phyloP scores from a whole-genome alignment of 192 early-diverging fungal species.

The Linnemannia exigua region DNA sequence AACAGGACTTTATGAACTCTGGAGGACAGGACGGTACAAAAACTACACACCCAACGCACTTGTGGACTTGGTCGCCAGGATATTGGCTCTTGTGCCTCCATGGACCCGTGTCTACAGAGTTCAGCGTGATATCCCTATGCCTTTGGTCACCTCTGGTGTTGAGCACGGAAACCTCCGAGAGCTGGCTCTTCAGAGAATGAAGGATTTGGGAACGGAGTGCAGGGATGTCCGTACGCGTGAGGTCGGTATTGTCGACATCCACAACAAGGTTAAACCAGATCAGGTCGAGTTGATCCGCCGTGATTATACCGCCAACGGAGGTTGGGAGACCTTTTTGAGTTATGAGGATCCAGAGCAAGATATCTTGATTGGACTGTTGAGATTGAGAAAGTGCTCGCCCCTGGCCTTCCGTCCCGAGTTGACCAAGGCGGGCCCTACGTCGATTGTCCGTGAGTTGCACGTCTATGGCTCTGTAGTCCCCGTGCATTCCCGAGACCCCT shows the following conservation, averaged over 20 bases:
- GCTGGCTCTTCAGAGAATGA: conserved; percentile 95
- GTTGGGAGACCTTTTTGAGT: conserved; percentile 99
- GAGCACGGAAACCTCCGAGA: conserved; percentile 98
- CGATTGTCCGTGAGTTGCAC: conserved; percentile 97
- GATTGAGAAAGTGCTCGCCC: conserved; percentile 94
- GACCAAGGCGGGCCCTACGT: conserved; percentile 80
- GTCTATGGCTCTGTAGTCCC: conserved; percentile 98
- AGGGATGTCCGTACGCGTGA: conserved; percentile 98
- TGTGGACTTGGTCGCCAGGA: conserved; percentile 95
- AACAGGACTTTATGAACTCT: conserved; percentile 97
- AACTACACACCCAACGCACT: conserved; percentile 98
- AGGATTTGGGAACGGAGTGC: conserved; percentile 95
- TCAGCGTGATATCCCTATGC: conserved; percentile 99
- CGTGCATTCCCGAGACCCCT: conserved; percentile 95
- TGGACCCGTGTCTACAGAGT: conserved; percentile 99
- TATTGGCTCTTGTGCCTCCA: conserved; percentile 96
- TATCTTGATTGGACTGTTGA: conserved; percentile 94
- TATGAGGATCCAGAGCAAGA: conserved; percentile 99
- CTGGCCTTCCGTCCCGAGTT: conserved; percentile 94
- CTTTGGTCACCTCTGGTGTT: conserved; percentile 97
- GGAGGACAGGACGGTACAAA: conserved; percentile 97
- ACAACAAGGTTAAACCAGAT: conserved; percentile 94
- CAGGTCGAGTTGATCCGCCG: conserved; percentile 96
- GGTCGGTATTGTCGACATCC: conserved; percentile 99
- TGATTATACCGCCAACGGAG: conserved; percentile 98